Conservation (phyloP, 768 basidiomycete genomes). For the Daedaleopsis sinensis region DNA sequence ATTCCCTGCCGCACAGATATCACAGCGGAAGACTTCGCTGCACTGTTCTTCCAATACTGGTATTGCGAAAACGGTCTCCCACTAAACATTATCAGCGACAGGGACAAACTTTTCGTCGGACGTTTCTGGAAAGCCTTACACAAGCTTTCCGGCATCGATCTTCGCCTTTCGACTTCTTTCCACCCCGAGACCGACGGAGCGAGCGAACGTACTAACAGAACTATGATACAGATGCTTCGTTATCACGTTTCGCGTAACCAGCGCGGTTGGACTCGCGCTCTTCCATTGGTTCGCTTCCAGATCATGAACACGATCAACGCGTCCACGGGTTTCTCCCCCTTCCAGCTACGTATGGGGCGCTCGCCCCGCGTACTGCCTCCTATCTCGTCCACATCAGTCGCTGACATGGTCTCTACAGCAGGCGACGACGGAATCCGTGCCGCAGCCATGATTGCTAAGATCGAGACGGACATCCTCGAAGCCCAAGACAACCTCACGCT, state of each 20-base stretch:
- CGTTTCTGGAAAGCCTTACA: conserved; percentile 38
- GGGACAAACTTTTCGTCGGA: conserved; percentile 35
- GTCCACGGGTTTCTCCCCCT: conserved; percentile 27
- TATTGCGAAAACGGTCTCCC: conserved; percentile 35
- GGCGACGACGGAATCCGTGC: conserved; percentile 26
- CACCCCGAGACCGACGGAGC: conserved; percentile 43
- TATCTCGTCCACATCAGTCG: conserved; percentile 8
- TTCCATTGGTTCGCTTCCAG: conserved; percentile 28
- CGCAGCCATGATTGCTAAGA: conserved; percentile 45
- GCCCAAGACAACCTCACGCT: conserved; percentile 20
- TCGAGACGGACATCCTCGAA: conserved; percentile 32
- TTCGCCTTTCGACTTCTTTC: conserved; percentile 36
- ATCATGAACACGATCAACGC: conserved; percentile 29
- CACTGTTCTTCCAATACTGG: conserved; percentile 31
- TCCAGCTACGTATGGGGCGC: conserved; percentile 21
- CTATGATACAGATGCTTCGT: conserved; percentile 28
- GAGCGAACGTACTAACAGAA: conserved; percentile 33
- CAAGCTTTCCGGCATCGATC: conserved; percentile 29
- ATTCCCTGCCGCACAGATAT: conserved; percentile 18
- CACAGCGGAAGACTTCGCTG: conserved; percentile 22
- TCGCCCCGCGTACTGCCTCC: background rate
- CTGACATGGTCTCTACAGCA: background rate
- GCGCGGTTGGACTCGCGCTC: conserved; percentile 12
- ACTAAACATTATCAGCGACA: background rate
- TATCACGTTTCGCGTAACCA: conserved; percentile 28